Evolutionary conservation across 768 basidiomycete species (phyloP).

Genomic region (Mycena belliarum): DNA sequence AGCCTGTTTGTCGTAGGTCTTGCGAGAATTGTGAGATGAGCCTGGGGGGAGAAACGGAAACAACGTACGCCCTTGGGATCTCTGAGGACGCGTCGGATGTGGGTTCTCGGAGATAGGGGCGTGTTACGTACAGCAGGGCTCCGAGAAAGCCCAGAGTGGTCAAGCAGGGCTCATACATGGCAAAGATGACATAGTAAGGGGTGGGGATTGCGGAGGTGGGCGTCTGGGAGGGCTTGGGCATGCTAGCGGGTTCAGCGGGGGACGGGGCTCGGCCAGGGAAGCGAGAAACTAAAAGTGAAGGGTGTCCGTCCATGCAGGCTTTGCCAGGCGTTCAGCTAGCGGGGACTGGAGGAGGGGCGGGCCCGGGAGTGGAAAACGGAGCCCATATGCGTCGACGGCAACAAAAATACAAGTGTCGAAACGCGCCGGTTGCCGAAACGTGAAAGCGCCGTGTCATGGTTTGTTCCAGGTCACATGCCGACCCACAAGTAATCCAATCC

Average conservation of each 20-base stretch:
- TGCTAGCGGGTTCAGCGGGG: conserved; percentile 20
- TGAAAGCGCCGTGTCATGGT: too few relatives aligned
- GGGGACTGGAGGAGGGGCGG: not conserved
- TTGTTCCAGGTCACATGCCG: too few relatives aligned
- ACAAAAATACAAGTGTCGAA: not conserved
- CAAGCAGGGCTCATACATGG: conserved; percentile 71
- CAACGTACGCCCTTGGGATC: conserved; percentile 63
- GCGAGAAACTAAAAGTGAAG: conserved; percentile 24
- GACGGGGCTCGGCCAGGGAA: conserved; percentile 11
- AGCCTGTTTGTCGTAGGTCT: conserved; percentile 77
- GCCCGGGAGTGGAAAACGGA: not conserved
- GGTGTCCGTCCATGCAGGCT: conserved; percentile 13
- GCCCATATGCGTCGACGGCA: not conserved
- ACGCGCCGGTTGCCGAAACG: not conserved
- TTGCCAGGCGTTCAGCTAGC: not conserved
- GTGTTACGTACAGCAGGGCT: conserved; percentile 46
- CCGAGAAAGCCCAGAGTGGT: conserved; percentile 68
- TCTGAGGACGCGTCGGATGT: conserved; percentile 29
- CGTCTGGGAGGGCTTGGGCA: conserved; percentile 32
- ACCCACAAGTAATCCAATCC: too few relatives aligned
- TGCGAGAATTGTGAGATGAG: conserved; percentile 11
- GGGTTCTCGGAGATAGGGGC: conserved; percentile 22
- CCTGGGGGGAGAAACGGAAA: conserved; percentile 1
- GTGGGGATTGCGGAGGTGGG: conserved; percentile 66
- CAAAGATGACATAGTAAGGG: conserved; percentile 74